Conservation (phyloP, 257 asterid genomes). For the Salvia miltiorrhiza region DNA sequence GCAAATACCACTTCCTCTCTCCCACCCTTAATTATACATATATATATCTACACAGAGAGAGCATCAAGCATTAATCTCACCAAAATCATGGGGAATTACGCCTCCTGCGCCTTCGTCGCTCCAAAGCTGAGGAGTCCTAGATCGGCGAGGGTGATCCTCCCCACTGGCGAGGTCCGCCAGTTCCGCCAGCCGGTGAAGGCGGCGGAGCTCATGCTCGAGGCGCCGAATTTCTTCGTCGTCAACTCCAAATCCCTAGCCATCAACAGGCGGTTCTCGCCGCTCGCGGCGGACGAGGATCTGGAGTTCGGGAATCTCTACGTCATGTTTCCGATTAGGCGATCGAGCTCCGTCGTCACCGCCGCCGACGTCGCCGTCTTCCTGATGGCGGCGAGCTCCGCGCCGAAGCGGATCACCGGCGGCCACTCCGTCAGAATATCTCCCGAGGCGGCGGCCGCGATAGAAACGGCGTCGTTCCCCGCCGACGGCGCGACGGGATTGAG, state of each 20-base stretch:
- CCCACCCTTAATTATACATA: neutral
- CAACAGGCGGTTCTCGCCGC: constrained; percentile 54
- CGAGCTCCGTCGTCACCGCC: constrained; percentile 47
- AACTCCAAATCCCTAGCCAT: constrained; percentile 41
- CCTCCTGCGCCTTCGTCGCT: constrained; percentile 40
- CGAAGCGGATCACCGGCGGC: constrained; percentile 46
- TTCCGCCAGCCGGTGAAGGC: constrained; percentile 56
- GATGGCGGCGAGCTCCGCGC: constrained; percentile 43
- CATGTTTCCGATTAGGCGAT: constrained; percentile 56
- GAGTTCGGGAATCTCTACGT: constrained; percentile 51
- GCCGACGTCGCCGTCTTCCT: constrained; percentile 55
- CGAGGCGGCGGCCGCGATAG: constrained; percentile 22
- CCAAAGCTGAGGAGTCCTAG: constrained; percentile 29
- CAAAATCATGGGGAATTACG: constrained; percentile 53
- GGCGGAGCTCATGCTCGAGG: constrained; percentile 76
- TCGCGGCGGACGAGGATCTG: constrained; percentile 67
- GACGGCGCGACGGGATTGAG: constrained; percentile 20
- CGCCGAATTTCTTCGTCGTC: constrained; percentile 47
- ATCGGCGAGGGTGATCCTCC: constrained; percentile 56
- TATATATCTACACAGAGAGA: too few relatives aligned
- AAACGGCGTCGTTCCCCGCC: neutral
- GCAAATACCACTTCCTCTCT: neutral
- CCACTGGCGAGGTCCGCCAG: constrained; percentile 58
- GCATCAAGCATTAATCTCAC: neutral
- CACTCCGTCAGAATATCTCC: constrained; percentile 34